Evolutionary conservation across 805 yeast species (phyloP).

Genomic region (Kuraishia floccosa): DNA sequence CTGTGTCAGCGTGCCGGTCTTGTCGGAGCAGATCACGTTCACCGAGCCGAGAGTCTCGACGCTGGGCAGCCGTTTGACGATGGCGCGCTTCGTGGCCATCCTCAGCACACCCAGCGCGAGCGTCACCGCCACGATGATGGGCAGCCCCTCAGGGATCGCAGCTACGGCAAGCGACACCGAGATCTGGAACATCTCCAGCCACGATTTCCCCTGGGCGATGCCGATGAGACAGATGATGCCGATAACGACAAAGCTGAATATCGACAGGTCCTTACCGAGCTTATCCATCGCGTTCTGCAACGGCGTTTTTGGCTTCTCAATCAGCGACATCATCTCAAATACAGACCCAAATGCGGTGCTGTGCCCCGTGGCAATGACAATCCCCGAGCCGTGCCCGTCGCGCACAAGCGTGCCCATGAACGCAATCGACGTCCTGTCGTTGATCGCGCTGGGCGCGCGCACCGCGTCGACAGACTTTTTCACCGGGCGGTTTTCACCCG

Average conservation of each 20-base stretch:
- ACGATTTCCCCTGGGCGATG: slow-evolving; percentile 79
- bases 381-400: slow-evolving; percentile 90
- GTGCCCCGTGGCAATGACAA: slow-evolving; percentile 83
- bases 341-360: slow-evolving; percentile 92
- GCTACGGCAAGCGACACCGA: slow-evolving; percentile 98
- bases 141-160: slow-evolving; percentile 98
- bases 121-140: slow-evolving; percentile 96
- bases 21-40: slow-evolving; percentile 86
- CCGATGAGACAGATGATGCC: slow-evolving; percentile 91
- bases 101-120: slow-evolving; percentile 91
- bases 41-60: slow-evolving; percentile 95
- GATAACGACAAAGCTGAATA: slow-evolving; percentile 76
- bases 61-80: slow-evolving; percentile 86
- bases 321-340: slow-evolving; percentile 88
- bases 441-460: slow-evolving; percentile 24
- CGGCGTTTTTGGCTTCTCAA: slow-evolving; percentile 97
- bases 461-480: slow-evolving; percentile 46
- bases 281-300: slow-evolving; percentile 92
- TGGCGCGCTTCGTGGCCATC: slow-evolving; percentile 93
- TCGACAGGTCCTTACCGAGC: slow-evolving; percentile 81
- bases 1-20: slow-evolving; percentile 83
- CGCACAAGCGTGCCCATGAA: slow-evolving; percentile 97
- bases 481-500: slow-evolving; percentile 92
- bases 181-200: slow-evolving; percentile 97
- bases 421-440: slow-evolving; percentile 70